Percentiles rank a stretch among this genome's conserved stretches.
phyloP scores from a whole-genome alignment of 257 asterid genomes.

The Fraxinus excelsior region DNA sequence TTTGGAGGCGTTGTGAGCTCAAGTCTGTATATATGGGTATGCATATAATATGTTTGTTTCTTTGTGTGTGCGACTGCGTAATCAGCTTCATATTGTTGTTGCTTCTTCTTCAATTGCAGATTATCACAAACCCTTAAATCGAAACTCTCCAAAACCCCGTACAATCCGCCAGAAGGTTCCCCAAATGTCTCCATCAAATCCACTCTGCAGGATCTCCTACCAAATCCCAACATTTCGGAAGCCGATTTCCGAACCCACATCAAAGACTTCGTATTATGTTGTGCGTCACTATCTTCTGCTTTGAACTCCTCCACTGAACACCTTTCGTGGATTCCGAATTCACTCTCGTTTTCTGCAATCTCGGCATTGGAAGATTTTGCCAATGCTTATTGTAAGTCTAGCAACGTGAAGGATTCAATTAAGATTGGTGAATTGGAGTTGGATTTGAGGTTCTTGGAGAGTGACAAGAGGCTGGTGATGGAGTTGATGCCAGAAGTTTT shows the following conservation, averaged over 20 bases:
- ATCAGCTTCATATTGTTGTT: neutral
- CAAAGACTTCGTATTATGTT: constrained; percentile 60
- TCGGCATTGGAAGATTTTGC: constrained; percentile 55
- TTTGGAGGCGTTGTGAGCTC: neutral
- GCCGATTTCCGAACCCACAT: constrained; percentile 28
- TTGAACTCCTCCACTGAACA: constrained; percentile 51
- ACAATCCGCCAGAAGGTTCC: constrained; percentile 61
- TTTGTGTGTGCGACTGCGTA: neutral
- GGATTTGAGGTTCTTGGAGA: constrained; percentile 48
- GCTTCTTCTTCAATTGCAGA: constrained; percentile 37
- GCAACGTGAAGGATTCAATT: constrained; percentile 39
- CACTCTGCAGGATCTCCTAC: constrained; percentile 55
- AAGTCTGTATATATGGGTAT: neutral
- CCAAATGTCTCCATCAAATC: constrained; percentile 65
- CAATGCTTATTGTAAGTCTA: constrained; percentile 33
- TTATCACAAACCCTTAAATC: constrained; percentile 48
- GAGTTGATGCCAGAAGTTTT: constrained; percentile 62
- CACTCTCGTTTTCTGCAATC: constrained; percentile 49
- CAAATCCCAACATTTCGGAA: constrained; percentile 32
- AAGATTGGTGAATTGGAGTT: constrained; percentile 57
- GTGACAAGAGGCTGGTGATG: constrained; percentile 58
- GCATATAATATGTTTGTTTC: neutral
- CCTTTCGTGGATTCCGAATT: constrained; percentile 66
- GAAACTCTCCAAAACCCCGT: constrained; percentile 46
- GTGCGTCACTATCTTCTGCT: constrained; percentile 80